Evolutionary conservation across 2,329 filamentous ascomycete genomes (phyloP).

Genomic region (Rhynchosporium secalis): DNA sequence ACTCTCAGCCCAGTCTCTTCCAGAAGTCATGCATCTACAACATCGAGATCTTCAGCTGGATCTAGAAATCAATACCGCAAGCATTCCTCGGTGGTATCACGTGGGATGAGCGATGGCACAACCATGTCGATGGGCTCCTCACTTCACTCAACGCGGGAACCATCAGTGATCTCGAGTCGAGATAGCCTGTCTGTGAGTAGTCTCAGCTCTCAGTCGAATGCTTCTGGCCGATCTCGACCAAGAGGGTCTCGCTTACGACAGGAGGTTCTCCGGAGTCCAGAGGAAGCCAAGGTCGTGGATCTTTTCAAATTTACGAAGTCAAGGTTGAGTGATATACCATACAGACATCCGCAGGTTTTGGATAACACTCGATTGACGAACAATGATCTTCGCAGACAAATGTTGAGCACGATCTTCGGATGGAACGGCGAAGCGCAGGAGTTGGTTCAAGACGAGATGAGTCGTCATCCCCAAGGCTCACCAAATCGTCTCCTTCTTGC

Average conservation of each 20-base stretch:
- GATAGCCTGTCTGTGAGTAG: constrained; percentile 60
- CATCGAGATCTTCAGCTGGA: constrained; percentile 55
- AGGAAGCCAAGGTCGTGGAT: constrained; percentile 71
- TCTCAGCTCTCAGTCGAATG: constrained; percentile 44
- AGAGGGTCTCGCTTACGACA: constrained; percentile 69
- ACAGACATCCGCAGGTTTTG: constrained; percentile 64
- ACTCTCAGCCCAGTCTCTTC: constrained; percentile 40
- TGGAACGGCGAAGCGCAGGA: constrained; percentile 85
- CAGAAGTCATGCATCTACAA: constrained; percentile 41
- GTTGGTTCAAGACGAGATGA: constrained; percentile 81
- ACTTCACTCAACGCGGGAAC: constrained; percentile 41
- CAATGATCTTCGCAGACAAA: constrained; percentile 82
- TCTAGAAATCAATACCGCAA: constrained; percentile 50
- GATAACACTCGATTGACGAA: constrained; percentile 64
- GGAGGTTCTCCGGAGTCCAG: constrained; percentile 76
- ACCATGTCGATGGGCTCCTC: constrained; percentile 69
- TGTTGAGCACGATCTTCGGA: constrained; percentile 92
- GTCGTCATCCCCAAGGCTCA: constrained; percentile 70
- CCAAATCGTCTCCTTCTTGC: constrained; percentile 78
- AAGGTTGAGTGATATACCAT: constrained; percentile 79
- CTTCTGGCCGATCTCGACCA: constrained; percentile 49
- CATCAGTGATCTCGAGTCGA: constrained; percentile 38
- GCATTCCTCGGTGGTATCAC: constrained; percentile 53
- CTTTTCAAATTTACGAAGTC: constrained; percentile 84
- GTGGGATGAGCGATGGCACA: constrained; percentile 61